These are phyloP conservation scores for Mrakia hoshinonis DNA, from an alignment of 768 basidiomycete species.

Conservation along the genomic window DNA sequence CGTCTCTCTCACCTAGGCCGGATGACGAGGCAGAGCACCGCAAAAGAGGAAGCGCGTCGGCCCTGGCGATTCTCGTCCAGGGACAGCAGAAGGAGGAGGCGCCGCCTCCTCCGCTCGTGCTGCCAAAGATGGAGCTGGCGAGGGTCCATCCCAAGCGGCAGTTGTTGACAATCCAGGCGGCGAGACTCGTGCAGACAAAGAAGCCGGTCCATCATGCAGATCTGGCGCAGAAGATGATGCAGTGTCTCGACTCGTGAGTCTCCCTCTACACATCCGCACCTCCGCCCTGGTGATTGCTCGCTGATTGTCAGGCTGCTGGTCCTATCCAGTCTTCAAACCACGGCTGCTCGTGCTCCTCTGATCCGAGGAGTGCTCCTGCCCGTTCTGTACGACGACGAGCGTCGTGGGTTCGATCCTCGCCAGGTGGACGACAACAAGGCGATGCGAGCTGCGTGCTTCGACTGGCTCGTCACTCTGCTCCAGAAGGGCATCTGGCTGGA, in stretches of 20 bases:
- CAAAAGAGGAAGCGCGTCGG: background rate
- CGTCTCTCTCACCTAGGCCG: background rate
- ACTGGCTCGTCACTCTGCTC: slow-evolving; percentile 39
- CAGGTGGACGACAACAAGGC: slow-evolving; percentile 32
- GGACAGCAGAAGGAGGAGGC: background rate
- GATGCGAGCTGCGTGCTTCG: slow-evolving; percentile 39
- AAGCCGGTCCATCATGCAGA: background rate
- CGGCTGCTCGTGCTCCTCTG: slow-evolving; percentile 30
- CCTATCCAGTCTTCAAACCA: slow-evolving; percentile 4
- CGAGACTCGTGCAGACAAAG: background rate
- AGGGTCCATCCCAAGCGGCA: background rate
- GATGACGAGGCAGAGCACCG: background rate
- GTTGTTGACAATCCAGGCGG: slow-evolving; percentile 6
- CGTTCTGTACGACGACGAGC: slow-evolving; percentile 39
- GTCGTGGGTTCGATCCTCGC: slow-evolving; percentile 32
- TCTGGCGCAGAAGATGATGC: slow-evolving; percentile 17
- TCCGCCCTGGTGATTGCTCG: background rate
- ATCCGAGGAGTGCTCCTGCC: slow-evolving; percentile 39
- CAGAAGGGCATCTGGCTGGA: slow-evolving; percentile 41
- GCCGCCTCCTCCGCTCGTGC: no score
- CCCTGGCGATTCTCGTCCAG: background rate
- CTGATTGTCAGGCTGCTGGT: background rate
- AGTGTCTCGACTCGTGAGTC: slow-evolving; percentile 21
- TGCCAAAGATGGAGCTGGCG: no score
- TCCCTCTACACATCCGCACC: no score